Evolutionary conservation across 106 monocot genomes (phyloP), one percentile per base, ranked within the genome.

Genomic region (Allium cepa): DNA sequence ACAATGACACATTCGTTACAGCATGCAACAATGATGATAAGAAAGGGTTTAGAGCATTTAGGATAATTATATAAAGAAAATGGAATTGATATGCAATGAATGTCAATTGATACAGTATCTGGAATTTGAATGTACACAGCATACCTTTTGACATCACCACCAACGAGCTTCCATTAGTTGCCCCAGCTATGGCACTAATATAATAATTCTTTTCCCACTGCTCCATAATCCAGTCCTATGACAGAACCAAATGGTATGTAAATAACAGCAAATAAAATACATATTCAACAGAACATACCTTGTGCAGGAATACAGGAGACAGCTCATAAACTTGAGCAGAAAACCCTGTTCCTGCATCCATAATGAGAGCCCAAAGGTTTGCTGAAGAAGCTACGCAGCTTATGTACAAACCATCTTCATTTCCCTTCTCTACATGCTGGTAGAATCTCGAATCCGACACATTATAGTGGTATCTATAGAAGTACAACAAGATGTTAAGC

Each of bases 101-200:
- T 5, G 36, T 36, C 36, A 36, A 36, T 36, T 36, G 36, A 36
- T 36, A 36, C 36, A 36, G 36, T 36, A 36, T 36, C 36, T 36
- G 36, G 36, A 52, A 53, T 28, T 48, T 67, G n/a, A 56, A 56
- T 16, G 46, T 58, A 46, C 6, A 17, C 58, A 14, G 79, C 83
- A 72, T 49, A 91, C 95, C 95, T 88, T 91, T 95, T 18, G 95
- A 95, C 95, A 95, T 95, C 17, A 95, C 91, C 53, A 95, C 95
- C 71, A 95, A 83, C 17, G 95, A 95, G 75, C 91, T 95, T 26
- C 95, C 95, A 81, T 91, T 95, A 27, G 55, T 75, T 76, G 95
- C 78, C 73, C 95, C 95, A 76, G 88, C 95, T 68, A 95, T 91
- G 60, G 95, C 83, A 77, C 85, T 95, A 56, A 95, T 95, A 63